These are phyloP conservation scores for Pilatotrama ljubarskyi DNA, from an alignment of 768 basidiomycete genomes.

Conservation along the genomic window DNA sequence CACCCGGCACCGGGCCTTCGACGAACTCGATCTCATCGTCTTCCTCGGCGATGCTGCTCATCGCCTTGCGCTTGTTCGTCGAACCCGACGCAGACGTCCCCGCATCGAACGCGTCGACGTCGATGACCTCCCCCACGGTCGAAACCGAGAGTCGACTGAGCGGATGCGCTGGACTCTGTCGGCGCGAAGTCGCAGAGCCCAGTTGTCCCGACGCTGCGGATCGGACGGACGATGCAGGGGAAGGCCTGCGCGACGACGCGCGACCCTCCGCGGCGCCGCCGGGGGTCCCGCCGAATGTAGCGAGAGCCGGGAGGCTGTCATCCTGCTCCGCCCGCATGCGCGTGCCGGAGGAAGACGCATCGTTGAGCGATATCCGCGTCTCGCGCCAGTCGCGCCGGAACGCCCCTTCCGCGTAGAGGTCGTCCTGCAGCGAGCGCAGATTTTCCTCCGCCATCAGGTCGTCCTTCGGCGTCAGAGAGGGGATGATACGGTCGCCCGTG, in stretches of 20 bases:
- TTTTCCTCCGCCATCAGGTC: constrained; percentile 13
- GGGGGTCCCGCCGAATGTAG: constrained; percentile 24
- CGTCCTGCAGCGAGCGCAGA: constrained; percentile 65
- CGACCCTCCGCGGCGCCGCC: constrained; percentile 20
- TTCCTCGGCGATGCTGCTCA: constrained; percentile 29
- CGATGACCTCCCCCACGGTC: constrained; percentile 36
- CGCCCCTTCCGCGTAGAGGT: constrained; percentile 57
- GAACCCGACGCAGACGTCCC: constrained; percentile 29
- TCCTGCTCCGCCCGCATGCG: constrained; percentile 25
- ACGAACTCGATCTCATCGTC: constrained; percentile 34
- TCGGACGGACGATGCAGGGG: constrained; percentile 52
- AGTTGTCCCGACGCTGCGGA: constrained; percentile 29
- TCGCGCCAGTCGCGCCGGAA: constrained; percentile 81
- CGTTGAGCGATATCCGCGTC: constrained; percentile 51
- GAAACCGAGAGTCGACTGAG: constrained; percentile 33
- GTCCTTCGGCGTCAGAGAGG: constrained; percentile 40
- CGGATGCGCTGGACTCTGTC: constrained; percentile 51
- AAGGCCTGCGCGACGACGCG: constrained; percentile 42
- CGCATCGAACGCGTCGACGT: constrained; percentile 46
- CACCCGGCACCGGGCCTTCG: constrained; percentile 22
- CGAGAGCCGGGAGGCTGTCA: constrained; percentile 34
- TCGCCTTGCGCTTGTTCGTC: constrained; percentile 52
- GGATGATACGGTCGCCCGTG: constrained; percentile 57
- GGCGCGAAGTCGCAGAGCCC: constrained; percentile 30
- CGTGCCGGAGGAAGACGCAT: constrained; percentile 17